phyloP scores from a whole-genome alignment of 768 basidiomycete species.

The Phylloporus sp. region DNA sequence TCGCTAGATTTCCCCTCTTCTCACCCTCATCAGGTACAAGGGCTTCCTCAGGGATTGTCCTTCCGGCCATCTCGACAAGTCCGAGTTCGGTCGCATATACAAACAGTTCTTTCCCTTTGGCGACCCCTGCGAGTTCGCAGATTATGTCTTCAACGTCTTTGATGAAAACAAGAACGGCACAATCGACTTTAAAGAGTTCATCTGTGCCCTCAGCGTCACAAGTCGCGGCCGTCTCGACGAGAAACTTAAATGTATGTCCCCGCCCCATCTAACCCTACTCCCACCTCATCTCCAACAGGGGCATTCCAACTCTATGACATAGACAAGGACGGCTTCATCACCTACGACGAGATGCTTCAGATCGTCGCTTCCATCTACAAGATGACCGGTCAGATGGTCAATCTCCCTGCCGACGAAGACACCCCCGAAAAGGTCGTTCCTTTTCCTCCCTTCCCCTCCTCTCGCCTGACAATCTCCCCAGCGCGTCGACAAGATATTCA shows the following conservation, averaged over 20 bases:
- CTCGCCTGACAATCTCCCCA: conserved; percentile 31
- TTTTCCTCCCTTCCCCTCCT: conserved; percentile 2
- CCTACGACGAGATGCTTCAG: conserved; percentile 98
- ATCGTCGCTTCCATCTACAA: conserved; percentile 99
- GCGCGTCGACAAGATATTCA: conserved; percentile 99
- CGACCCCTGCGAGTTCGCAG: conserved; percentile 93
- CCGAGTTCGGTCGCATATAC: conserved; percentile 95
- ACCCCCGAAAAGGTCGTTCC: conserved; percentile 91
- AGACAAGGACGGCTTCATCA: conserved; percentile 96
- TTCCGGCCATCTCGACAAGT: conserved; percentile 91
- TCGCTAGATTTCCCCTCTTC: too few species aligned
- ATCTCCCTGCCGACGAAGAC: conserved; percentile 95
- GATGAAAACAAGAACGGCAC: conserved; percentile 93
- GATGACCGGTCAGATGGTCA: conserved; percentile 99
- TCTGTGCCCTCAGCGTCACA: conserved; percentile 94
- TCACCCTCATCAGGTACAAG: conserved; percentile 72
- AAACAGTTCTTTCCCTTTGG: conserved; percentile 99
- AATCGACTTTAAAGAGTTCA: conserved; percentile 99
- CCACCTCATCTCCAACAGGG: conserved; percentile 52
- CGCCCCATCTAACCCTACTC: conserved; percentile 8
- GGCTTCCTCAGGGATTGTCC: conserved; percentile 99
- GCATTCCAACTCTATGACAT: conserved; percentile 99
- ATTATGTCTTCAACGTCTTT: conserved; percentile 98
- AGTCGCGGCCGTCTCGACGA: conserved; percentile 91
- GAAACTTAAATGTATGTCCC: conserved; percentile 88